Base-by-base conservation (phyloP, 192 early-diverging fungal genomes). In the Coemansia sp. region DNA sequence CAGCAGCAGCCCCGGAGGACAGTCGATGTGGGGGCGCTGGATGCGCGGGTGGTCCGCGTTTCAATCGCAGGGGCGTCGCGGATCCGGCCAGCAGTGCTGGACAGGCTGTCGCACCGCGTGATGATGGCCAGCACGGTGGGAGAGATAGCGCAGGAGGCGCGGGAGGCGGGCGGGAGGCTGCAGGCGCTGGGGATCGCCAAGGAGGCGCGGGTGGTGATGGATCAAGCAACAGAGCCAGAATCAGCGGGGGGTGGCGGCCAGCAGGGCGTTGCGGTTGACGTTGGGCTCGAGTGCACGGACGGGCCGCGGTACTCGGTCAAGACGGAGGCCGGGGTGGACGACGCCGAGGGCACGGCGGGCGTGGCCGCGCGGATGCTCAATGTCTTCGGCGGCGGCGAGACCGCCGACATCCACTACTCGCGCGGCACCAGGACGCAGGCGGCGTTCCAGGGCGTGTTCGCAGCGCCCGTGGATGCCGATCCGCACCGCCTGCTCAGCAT, bases 311-410 rank as follows among this genome's bases (percentile, higher is more conserved):
- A 95, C 39, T 89, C 82, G 74, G 84, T 94, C 49, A 87, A 85
- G 65, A 98, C 96, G 7, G 95, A 94, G 18, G 94, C 95, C 6
- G 93, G 95, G 55, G 86, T 97, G 37, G 93, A 93, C 16, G 94
- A 93, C 63, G 85, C 90, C 58, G 94, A 97, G 75, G 96, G 93
- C 40, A 92, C 83, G 39, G 88, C 91, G 72, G 90, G 86, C 61
- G 83, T 89, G 8, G 87, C 93, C 0, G 76, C 90, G 39, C 87
- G 85, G 39, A 55, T 98, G 26, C 85, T 90, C 60, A 98, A 99
- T 66, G 85, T 90, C 3, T 92, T 95, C 79, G 97, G 97, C 19
- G 91, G 88, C 21, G 97, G 88, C 26, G 97, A 99, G 77, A 83
- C 85, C 18, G 64, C 96, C 7, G 88, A 89, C 63, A 86, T 88